phyloP scores from a whole-genome alignment of 2,329 filamentous ascomycete genomes.

The Herpotrichia juniperi region DNA sequence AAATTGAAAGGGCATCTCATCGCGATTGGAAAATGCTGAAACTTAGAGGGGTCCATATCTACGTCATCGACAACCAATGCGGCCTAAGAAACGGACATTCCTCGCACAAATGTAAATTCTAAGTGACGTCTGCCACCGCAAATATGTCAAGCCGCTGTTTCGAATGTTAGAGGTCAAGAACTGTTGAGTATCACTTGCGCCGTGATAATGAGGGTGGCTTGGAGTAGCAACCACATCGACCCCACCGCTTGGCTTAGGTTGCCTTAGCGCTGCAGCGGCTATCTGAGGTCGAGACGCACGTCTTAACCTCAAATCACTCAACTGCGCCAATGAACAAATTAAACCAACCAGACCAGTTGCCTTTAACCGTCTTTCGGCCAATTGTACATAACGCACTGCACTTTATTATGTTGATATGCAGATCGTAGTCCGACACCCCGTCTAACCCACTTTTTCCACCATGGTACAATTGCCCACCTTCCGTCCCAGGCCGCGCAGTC shows the following conservation, averaged over 20 bases:
- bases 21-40: constrained; percentile 5
- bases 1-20: neutral
- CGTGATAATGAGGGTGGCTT: constrained; percentile 8
- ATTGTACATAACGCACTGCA: constrained; percentile 7
- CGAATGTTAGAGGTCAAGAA: neutral
- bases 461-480: neutral
- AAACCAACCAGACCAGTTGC: neutral
- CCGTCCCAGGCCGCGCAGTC: neutral
- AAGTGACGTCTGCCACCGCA: constrained; percentile 6
- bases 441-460: constrained; percentile 11
- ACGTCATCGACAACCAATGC: constrained; percentile 2
- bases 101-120: neutral
- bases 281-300: constrained; percentile 8
- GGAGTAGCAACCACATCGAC: constrained; percentile 6
- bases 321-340: neutral
- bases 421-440: constrained; percentile 16
- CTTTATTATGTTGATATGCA: constrained; percentile 1
- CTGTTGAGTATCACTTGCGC: neutral
- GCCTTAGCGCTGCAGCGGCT: constrained; percentile 6
- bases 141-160: constrained; percentile 6
- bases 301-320: constrained; percentile 13
- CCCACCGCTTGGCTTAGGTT: constrained; percentile 5
- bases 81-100: neutral
- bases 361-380: neutral
- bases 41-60: neutral